A percentile compares a stretch with the other conserved stretches of the same genome.
Conservation (phyloP, 176 grass and related monocot genomes). For the Metroxylon sagu region DNA sequence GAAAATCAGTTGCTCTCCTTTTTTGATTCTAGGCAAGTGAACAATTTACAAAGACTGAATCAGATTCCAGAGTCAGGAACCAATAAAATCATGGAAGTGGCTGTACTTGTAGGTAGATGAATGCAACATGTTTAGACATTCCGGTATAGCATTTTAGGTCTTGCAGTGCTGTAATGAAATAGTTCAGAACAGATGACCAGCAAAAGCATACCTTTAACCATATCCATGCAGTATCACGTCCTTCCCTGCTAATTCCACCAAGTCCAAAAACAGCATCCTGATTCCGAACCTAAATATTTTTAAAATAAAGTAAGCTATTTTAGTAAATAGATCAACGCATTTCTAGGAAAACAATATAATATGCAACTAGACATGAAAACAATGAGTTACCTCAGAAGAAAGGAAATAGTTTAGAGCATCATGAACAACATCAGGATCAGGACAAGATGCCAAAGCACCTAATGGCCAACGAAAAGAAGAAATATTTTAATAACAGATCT, state of each 20-base stretch:
- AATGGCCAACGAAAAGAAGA: constrained; percentile 2
- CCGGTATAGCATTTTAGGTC: too few species aligned
- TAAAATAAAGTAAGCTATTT: constrained; percentile 21
- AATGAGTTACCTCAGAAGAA: constrained; percentile 52
- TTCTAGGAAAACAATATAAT: neutral
- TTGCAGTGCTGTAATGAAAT: neutral
- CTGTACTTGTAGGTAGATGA: too few species aligned
- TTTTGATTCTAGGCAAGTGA: too few species aligned
- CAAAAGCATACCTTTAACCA: constrained; percentile 73
- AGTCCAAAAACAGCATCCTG: constrained; percentile 70
- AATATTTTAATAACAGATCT: too few species aligned
- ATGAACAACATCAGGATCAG: constrained; percentile 65
- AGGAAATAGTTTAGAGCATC: constrained; percentile 61
- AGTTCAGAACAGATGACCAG: neutral
- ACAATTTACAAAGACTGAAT: too few species aligned
- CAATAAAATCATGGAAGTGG: too few species aligned
- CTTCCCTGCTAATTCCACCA: constrained; percentile 45
- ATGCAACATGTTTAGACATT: too few species aligned
- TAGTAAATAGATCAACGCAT: constrained; percentile 12
- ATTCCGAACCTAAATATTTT: constrained; percentile 56
- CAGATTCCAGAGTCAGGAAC: too few species aligned
- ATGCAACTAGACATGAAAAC: neutral
- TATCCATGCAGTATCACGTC: constrained; percentile 67
- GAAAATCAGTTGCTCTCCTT: too few species aligned
- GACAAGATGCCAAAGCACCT: constrained; percentile 73